Evolutionary conservation across 306 rosid species (phyloP).

Genomic region (Quercus cerris): DNA sequence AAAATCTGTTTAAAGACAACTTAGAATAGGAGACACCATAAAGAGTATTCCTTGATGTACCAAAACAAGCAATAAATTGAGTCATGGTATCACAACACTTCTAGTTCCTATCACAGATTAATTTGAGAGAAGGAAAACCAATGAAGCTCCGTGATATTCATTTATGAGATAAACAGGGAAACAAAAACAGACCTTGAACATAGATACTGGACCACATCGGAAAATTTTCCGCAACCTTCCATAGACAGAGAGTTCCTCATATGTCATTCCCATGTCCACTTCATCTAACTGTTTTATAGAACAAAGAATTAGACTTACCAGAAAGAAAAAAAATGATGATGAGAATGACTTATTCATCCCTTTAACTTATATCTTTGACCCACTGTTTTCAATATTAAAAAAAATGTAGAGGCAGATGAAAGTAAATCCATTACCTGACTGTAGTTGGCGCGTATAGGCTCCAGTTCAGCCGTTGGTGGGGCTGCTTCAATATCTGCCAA

Average conservation of each 20-base stretch:
- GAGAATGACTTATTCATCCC: constrained; percentile 13
- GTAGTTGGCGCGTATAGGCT: constrained; percentile 90
- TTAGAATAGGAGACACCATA: not conserved
- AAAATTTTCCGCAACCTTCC: constrained; percentile 90
- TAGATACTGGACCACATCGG: constrained; percentile 89
- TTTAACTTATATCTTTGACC: constrained; percentile 5
- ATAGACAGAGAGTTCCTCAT: constrained; percentile 85
- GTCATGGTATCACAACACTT: not conserved
- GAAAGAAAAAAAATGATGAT: not conserved
- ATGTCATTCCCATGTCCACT: constrained; percentile 98
- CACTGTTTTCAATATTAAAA: not conserved
- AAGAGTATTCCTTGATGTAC: not conserved
- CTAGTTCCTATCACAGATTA: not conserved
- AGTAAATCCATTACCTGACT: constrained; percentile 57
- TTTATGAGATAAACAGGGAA: constrained; percentile 13
- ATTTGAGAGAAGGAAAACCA: not conserved
- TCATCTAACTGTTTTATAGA: constrained; percentile 70
- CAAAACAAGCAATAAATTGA: not conserved
- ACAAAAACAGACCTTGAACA: constrained; percentile 67
- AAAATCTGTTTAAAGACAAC: not conserved
- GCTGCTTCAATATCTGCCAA: constrained; percentile 91
- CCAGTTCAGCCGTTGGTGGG: constrained; percentile 98
- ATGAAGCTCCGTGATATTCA: not conserved
- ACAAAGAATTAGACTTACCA: not conserved
- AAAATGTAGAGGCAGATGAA: not conserved